Conservation (phyloP, 306 rosid species). For the Arachis hypogaea region DNA sequence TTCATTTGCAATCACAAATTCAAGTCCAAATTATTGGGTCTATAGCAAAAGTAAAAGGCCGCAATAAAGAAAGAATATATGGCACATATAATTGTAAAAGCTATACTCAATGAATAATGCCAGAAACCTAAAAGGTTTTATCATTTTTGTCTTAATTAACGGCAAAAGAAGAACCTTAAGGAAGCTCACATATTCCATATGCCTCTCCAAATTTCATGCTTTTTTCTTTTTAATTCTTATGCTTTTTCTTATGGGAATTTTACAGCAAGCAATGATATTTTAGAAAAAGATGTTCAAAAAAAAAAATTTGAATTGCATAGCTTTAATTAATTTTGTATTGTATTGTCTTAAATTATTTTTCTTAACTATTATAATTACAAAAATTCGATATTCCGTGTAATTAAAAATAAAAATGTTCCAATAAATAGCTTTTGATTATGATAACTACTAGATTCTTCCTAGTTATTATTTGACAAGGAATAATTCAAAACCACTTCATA, state of each 20-base stretch:
- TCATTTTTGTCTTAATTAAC: neutral
- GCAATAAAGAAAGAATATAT: neutral
- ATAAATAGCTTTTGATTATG: constrained; percentile 18
- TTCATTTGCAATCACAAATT: neutral
- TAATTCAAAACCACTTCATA: constrained; percentile 14
- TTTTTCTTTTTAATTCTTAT: too few relatives aligned
- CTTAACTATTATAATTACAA: neutral
- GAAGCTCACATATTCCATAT: neutral
- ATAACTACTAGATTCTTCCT: constrained; percentile 5
- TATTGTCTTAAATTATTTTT: neutral
- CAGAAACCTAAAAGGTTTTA: neutral
- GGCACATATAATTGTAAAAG: neutral
- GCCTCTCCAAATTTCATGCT: neutral
- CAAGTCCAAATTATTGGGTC: neutral
- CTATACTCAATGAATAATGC: neutral
- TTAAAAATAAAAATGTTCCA: constrained; percentile 12
- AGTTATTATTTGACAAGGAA: constrained; percentile 26
- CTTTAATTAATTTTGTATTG: too few relatives aligned
- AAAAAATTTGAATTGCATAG: too few relatives aligned
- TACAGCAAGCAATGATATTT: too few relatives aligned
- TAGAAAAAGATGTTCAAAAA: too few relatives aligned
- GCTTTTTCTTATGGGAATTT: too few relatives aligned
- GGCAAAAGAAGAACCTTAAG: neutral
- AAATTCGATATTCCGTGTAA: neutral
- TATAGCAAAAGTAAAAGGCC: constrained; percentile 3